These are phyloP conservation scores for Entrophospora sp. DNA, from an alignment of 192 early-diverging fungal genomes.

Conservation along the genomic window DNA sequence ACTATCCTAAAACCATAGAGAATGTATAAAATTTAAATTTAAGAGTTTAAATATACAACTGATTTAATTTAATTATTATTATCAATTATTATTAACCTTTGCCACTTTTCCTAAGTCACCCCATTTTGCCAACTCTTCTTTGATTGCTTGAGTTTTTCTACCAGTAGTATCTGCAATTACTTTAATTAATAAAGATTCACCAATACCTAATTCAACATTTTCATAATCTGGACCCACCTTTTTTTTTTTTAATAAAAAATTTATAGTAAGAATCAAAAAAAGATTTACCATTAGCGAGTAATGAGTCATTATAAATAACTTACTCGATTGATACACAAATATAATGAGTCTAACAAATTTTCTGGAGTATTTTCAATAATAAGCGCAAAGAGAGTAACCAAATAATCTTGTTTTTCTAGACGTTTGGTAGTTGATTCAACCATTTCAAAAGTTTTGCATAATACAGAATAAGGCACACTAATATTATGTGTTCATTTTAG, in stretches of 20 bases:
- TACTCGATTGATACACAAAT: slow-evolving; percentile 87
- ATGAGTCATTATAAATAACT: not conserved
- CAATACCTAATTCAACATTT: slow-evolving; percentile 28
- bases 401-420: slow-evolving; percentile 59
- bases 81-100: slow-evolving; percentile 18
- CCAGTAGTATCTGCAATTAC: slow-evolving; percentile 21
- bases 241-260: slow-evolving; percentile 16
- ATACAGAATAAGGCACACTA: slow-evolving; percentile 66
- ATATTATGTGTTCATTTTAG: too few relatives aligned
- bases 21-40: too few relatives aligned
- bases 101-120: slow-evolving; percentile 32
- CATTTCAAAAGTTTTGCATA: slow-evolving; percentile 83
- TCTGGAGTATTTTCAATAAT: slow-evolving; percentile 62
- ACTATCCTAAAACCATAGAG: slow-evolving; percentile 36
- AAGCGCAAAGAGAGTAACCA: slow-evolving; percentile 58
- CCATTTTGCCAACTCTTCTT: slow-evolving; percentile 21
- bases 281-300: not conserved
- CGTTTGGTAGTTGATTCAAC: slow-evolving; percentile 86
- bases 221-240: slow-evolving; percentile 73
- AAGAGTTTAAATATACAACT: too few relatives aligned
- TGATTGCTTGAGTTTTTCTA: not conserved
- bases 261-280: not conserved
- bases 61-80: too few relatives aligned
- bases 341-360: slow-evolving; percentile 64
- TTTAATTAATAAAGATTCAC: slow-evolving; percentile 23